Evolutionary conservation across 371 early-diverging fungal species (phyloP).

Genomic region (Mortierella sp.): DNA sequence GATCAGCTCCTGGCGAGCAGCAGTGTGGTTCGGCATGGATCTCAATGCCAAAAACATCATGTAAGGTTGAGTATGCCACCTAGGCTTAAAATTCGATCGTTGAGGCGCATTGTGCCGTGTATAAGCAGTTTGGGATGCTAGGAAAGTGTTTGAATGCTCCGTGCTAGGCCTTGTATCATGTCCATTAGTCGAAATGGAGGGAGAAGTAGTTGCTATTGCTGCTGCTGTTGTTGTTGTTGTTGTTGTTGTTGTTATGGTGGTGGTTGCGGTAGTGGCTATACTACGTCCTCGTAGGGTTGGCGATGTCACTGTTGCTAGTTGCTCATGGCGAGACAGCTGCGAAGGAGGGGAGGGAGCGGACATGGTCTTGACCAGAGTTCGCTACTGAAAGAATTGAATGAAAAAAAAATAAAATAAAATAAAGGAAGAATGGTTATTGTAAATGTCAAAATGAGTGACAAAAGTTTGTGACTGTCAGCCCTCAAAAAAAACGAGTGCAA

Average conservation of each 20-base stretch:
- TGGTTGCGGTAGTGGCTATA: neutral
- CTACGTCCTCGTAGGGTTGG: neutral
- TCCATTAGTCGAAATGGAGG: neutral
- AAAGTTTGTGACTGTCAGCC: neutral
- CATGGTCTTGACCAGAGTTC: neutral
- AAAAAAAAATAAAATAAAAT: neutral
- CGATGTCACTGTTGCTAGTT: neutral
- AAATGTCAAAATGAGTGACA: too few species aligned
- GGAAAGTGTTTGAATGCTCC: neutral
- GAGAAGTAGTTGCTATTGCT: neutral
- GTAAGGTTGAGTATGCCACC: constrained; percentile 92
- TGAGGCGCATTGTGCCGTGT: constrained; percentile 45
- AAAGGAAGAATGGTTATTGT: neutral
- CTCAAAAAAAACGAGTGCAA: neutral
- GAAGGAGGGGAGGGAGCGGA: neutral
- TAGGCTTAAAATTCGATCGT: constrained; percentile 63
- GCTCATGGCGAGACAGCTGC: neutral
- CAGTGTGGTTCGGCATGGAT: constrained; percentile 71
- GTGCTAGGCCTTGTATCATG: neutral
- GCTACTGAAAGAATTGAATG: neutral
- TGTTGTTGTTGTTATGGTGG: neutral
- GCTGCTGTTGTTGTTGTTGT: neutral
- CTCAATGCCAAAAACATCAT: constrained; percentile 83
- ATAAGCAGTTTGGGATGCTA: constrained; percentile 6
- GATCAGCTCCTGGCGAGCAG: constrained; percentile 80